phyloP scores from a whole-genome alignment of 2,329 filamentous ascomycete genomes.

The Phialophora tarda region DNA sequence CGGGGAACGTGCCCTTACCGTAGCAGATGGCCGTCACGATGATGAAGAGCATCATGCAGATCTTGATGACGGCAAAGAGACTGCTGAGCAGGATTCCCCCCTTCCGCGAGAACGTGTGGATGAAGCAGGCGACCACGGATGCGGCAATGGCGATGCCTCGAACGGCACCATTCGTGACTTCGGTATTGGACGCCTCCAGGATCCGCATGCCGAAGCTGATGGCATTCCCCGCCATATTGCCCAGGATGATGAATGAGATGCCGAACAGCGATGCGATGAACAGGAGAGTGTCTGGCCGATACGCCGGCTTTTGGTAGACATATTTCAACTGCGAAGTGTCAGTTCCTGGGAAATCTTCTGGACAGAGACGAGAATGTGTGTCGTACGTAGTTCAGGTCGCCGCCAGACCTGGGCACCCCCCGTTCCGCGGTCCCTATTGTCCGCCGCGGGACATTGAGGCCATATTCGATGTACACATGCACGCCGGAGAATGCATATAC shows the following conservation, averaged over 20 bases:
- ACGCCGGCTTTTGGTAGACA: constrained; percentile 39
- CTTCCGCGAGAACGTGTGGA: constrained; percentile 56
- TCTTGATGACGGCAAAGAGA: constrained; percentile 57
- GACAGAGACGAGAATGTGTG: neutral
- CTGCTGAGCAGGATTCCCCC: constrained; percentile 61
- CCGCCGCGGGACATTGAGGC: constrained; percentile 7
- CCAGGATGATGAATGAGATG: constrained; percentile 40
- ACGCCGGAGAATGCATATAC: constrained; percentile 4
- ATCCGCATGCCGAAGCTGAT: constrained; percentile 54
- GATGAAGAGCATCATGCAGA: constrained; percentile 56
- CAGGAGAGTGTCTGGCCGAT: constrained; percentile 21
- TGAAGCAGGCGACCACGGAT: constrained; percentile 53
- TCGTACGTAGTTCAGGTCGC: constrained; percentile 34
- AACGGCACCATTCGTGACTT: constrained; percentile 44
- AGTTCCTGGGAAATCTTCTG: neutral
- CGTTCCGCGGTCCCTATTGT: neutral
- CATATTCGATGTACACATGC: constrained; percentile 9
- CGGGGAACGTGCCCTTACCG: constrained; percentile 37
- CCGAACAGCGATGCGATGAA: constrained; percentile 38
- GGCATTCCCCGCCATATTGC: constrained; percentile 45
- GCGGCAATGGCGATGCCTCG: constrained; percentile 57
- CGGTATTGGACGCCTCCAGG: constrained; percentile 45
- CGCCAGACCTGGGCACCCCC: constrained; percentile 24
- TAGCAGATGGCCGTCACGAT: constrained; percentile 47
- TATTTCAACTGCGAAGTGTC: constrained; percentile 28